Evolutionary conservation across 2,329 filamentous ascomycete genomes (phyloP), one percentile per base, ranked within the genome.

Genomic region (Kalmusia sp.): DNA sequence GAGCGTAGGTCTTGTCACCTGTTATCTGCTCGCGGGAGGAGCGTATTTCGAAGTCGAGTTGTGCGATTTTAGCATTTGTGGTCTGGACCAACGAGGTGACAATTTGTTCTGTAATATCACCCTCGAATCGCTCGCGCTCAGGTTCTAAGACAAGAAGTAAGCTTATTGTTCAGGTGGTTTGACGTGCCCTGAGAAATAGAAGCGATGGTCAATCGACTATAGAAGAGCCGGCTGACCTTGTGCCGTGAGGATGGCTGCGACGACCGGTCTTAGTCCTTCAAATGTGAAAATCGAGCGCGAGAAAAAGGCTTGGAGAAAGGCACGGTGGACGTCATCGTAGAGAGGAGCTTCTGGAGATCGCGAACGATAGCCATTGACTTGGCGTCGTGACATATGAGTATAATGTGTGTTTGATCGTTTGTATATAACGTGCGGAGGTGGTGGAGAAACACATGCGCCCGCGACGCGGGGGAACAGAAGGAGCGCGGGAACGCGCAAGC

Each of bases 241-340:
- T 9, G 83, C 85, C 7, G 85, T 87, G 62, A 89, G 80, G 49
- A 98, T 93, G 27, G 83, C 41, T 11, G 93, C 91, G 12, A 98
- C 80, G 21, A 97, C 79, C 1, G 86, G 84, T 65, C 86, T 86
- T 11, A 88, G 87, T 65, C 96, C 86, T 48, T 86, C 80, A 58
- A 90, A 85, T 0, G 91, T 96, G 73, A 98, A 81, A 38, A 87
- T 86, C 19, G 90, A 89, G 44, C 88, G 87, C 3, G 90, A 86
- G 73, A 97, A 82, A 62, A 99, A 87, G 43, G 91, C 90, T 76
- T 99, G 95, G 0, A 98, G 81, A 69, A 99, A 96, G 7, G 93
- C 93, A 52, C 92, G 88, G 72, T 97, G 90, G 57, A 82, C 82
- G 70, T 96, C 55, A 12, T 59, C 62, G 43, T 70, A 70, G 21